A percentile compares a stretch with the other conserved stretches of the same genome.
These are phyloP conservation scores for Cladophialophora carrionii DNA, from an alignment of 2,329 filamentous ascomycete species.

Conservation along the genomic window DNA sequence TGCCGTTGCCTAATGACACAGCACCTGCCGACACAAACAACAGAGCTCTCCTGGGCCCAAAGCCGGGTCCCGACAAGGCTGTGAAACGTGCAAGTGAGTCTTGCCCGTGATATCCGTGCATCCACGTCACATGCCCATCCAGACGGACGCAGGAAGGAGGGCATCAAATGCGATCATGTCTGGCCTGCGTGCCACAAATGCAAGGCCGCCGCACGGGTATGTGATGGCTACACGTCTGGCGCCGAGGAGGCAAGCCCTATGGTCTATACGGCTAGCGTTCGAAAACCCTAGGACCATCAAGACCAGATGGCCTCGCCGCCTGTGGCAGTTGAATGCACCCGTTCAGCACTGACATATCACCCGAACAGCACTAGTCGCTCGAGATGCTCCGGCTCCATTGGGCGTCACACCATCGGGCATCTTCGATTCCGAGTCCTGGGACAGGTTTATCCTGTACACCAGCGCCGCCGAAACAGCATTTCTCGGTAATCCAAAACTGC, in stretches of 20 bases:
- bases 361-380: constrained; percentile 24
- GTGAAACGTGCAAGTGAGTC: constrained; percentile 43
- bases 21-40: background rate
- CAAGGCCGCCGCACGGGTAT: constrained; percentile 43
- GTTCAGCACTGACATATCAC: background rate
- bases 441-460: constrained; percentile 47
- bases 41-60: background rate
- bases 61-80: constrained; percentile 32
- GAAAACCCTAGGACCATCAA: background rate
- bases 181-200: constrained; percentile 46
- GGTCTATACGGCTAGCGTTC: constrained; percentile 2
- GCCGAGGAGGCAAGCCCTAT: constrained; percentile 42
- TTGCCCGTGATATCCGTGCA: background rate
- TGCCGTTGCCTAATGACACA: background rate
- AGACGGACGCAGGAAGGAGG: constrained; percentile 26
- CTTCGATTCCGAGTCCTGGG: constrained; percentile 48
- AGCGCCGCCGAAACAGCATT: constrained; percentile 47
- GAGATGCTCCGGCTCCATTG: constrained; percentile 41
- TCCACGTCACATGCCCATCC: background rate
- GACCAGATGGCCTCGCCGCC: constrained; percentile 30
- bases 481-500: constrained; percentile 21
- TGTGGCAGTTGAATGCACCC: background rate
- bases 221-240: constrained; percentile 52
- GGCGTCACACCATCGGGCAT: constrained; percentile 44
- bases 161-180: constrained; percentile 46